Evolutionary conservation across 208 protist species (phyloP).

Genomic region (Trypanosoma vivax): DNA sequence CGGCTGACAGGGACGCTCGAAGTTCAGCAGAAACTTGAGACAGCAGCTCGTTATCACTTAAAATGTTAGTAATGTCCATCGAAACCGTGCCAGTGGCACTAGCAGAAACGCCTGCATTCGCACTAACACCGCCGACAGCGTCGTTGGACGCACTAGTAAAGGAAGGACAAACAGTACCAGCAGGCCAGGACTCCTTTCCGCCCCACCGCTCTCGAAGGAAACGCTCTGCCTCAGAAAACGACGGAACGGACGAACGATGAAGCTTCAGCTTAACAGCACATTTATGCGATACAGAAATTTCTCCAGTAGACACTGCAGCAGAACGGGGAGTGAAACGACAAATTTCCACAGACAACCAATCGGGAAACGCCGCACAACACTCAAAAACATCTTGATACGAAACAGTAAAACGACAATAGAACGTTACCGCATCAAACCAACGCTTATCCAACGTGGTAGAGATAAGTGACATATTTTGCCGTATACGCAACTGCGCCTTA

Average conservation of each 20-base stretch:
- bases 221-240: slow-evolving; percentile 9
- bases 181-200: background rate
- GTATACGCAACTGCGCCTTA: slow-evolving; percentile 58
- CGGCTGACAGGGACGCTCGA: slow-evolving; percentile 40
- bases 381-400: slow-evolving; percentile 55
- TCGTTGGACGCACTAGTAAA: background rate
- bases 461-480: background rate
- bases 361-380: slow-evolving; percentile 42
- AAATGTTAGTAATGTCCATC: background rate
- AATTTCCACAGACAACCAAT: slow-evolving; percentile 39
- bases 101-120: background rate
- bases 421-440: slow-evolving; percentile 56
- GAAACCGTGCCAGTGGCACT: slow-evolving; percentile 5
- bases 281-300: background rate
- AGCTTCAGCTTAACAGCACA: slow-evolving; percentile 12
- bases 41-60: slow-evolving; percentile 25
- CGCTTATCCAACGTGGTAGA: slow-evolving; percentile 24
- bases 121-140: background rate
- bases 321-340: no score
- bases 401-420: slow-evolving; percentile 49
- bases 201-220: slow-evolving; percentile 15
- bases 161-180: background rate
- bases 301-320: background rate
- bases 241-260: slow-evolving; percentile 7
- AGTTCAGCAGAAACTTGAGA: slow-evolving; percentile 58